Evolutionary conservation across 2,329 filamentous ascomycete genomes (phyloP), one percentile per base, ranked within the genome.

Genomic region (Neonectria coccinea): DNA sequence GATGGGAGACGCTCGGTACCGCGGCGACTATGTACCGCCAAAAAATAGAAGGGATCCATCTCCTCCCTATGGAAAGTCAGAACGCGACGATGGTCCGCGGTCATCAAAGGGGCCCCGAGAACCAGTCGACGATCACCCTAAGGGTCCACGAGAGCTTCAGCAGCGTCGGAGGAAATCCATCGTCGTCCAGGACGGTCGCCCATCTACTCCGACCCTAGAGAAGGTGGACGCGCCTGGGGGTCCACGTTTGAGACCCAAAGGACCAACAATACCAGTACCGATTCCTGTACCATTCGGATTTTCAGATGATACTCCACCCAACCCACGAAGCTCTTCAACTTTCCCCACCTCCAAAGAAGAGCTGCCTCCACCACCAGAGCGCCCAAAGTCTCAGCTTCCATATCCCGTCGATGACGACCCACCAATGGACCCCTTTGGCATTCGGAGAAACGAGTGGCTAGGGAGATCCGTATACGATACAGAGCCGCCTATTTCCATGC

Each of bases 71-170:
- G 68, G 66, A 42, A 68, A 71, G 22, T 48, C 58, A 3, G 74
- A 77, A 16, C 69, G 70, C 8, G 72, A 75, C 4, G 64, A 62
- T 12, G 41, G 64, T 8, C 67, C 55, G 22, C 65, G 56, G 7
- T 65, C 71, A 7, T 67, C 74, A 2, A 64, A 68, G 54, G 12
- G 73, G 53, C 70, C 74, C 3, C 9, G 54, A 70, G 75, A 68
- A 65, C 81, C 80, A 3, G 79, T 78, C 27, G 81, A 82, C 20
- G 82, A 83, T 10, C 71, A 77, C 33, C 65, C 75, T 11, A 79
- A 74, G 59, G 71, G 70, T 3, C 68, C 74, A 20, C 67, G 75
- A 59, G 52, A 75, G 59, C 56, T 75, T 41, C 70, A 72, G 8
- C 70, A 72, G 39, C 76, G 74, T n/a, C 74, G 76, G 7, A 75